Conservation (phyloP, 139 green algal species). For the Spirogloea muscicola region DNA sequence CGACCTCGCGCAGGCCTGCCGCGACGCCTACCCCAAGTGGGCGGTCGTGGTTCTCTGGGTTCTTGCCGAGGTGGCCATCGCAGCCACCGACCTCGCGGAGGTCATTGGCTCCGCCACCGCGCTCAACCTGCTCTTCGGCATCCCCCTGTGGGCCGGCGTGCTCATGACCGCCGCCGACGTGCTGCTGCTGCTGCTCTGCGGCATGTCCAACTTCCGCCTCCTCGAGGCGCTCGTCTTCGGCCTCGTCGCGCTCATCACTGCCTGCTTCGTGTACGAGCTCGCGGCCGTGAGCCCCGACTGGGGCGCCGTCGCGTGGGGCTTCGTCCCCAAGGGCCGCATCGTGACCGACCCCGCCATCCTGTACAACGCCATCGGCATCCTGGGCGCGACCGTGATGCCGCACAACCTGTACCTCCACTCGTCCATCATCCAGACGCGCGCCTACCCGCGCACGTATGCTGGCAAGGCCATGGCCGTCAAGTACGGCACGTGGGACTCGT, state of each 20-base stretch:
- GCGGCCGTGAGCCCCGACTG: constrained; percentile 10
- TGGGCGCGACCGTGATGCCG: constrained; percentile 44
- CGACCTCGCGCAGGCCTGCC: constrained; percentile 60
- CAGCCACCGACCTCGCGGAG: constrained; percentile 57
- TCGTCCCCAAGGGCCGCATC: constrained; percentile 3
- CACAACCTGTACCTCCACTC: constrained; percentile 87
- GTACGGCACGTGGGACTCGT: constrained; percentile 58
- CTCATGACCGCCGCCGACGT: constrained; percentile 53
- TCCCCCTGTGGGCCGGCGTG: constrained; percentile 53
- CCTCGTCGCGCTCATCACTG: constrained; percentile 17
- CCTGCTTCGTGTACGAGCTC: constrained; percentile 36
- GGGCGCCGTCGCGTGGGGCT: constrained; percentile 9
- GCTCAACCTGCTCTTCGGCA: constrained; percentile 52
- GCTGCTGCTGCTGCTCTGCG: constrained; percentile 33
- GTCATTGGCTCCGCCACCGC: constrained; percentile 56
- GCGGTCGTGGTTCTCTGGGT: constrained; percentile 55
- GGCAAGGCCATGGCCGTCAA: constrained; percentile 53
- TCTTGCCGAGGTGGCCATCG: constrained; percentile 61
- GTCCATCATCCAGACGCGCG: constrained; percentile 51
- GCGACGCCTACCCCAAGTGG: constrained; percentile 54
- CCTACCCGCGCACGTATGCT: constrained; percentile 46
- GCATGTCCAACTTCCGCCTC: constrained; percentile 11
- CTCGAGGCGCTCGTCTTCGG: constrained; percentile 36
- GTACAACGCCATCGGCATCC: constrained; percentile 33
- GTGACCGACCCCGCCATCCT: constrained; percentile 31